Percentiles rank a stretch among this genome's conserved stretches.
phyloP scores from a whole-genome alignment of 2,329 filamentous ascomycete species.

The Epicoccum nigrum region DNA sequence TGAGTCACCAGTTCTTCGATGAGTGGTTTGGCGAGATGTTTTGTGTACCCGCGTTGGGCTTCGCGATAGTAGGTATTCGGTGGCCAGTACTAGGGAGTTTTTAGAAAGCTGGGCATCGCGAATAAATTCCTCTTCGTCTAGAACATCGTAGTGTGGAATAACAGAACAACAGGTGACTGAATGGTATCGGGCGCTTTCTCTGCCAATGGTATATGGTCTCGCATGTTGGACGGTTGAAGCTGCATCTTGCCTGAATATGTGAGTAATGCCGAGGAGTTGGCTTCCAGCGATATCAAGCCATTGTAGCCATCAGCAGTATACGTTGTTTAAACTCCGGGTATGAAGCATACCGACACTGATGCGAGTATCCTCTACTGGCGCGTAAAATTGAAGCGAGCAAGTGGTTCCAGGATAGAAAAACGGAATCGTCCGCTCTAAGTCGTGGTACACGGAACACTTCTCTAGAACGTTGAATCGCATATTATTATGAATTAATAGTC shows the following conservation, averaged over 20 bases:
- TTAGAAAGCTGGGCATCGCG: background rate
- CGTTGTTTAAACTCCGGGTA: background rate
- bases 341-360: background rate
- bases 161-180: background rate
- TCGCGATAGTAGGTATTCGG: background rate
- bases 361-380: background rate
- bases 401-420: background rate
- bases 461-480: constrained; percentile 5
- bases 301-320: constrained; percentile 1
- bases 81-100: background rate
- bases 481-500: background rate
- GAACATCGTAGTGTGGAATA: background rate
- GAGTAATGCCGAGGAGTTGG: background rate
- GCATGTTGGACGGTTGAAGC: background rate
- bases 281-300: background rate
- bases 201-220: background rate
- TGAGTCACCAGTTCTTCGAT: background rate
- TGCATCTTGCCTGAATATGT: background rate
- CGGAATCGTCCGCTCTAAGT: background rate
- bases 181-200: background rate
- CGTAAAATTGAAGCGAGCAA: background rate
- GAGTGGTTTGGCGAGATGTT: background rate
- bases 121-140: constrained; percentile 2
- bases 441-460: constrained; percentile 2
- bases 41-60: background rate